Evolutionary conservation across 2,329 filamentous ascomycete species (phyloP).

Genomic region (Thelonectria rubi): DNA sequence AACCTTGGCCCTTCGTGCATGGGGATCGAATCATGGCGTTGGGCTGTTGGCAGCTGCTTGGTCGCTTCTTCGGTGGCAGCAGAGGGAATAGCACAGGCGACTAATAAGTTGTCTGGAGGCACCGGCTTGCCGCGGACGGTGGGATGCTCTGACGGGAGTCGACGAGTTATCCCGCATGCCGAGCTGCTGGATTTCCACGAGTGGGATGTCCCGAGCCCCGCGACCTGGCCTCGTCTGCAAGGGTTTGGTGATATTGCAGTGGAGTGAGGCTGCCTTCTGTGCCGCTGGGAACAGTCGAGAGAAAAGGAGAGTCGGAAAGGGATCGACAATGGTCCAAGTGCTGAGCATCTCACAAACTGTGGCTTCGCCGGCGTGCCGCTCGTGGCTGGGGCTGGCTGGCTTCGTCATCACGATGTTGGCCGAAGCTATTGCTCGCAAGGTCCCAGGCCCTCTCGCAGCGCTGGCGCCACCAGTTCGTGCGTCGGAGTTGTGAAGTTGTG

Average conservation of each 20-base stretch:
- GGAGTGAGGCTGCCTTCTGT: constrained; percentile 13
- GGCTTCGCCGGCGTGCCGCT: not conserved
- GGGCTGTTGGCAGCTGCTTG: not conserved
- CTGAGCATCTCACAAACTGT: not conserved
- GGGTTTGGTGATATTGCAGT: constrained; percentile 19
- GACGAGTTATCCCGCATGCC: not conserved
- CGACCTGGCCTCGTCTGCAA: not conserved
- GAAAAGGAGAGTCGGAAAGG: not conserved
- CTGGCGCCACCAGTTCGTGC: constrained; percentile 19
- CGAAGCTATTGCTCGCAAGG: not conserved
- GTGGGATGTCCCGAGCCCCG: constrained; percentile 5
- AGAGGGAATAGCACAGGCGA: constrained; percentile 4
- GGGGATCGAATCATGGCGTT: constrained; percentile 16
- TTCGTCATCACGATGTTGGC: constrained; percentile 13
- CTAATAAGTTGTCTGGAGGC: not conserved
- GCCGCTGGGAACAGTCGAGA: not conserved
- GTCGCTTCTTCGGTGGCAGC: constrained; percentile 4
- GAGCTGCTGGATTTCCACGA: constrained; percentile 10
- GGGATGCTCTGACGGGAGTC: not conserved
- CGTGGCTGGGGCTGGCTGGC: not conserved
- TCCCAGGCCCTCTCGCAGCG: not conserved
- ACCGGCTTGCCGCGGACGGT: too few species aligned
- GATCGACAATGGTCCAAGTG: constrained; percentile 11
- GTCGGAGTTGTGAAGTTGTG: not conserved
- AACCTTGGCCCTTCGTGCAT: not conserved